phyloP scores from a whole-genome alignment of 2,329 filamentous ascomycete species.

The Cytospora chrysosperma region DNA sequence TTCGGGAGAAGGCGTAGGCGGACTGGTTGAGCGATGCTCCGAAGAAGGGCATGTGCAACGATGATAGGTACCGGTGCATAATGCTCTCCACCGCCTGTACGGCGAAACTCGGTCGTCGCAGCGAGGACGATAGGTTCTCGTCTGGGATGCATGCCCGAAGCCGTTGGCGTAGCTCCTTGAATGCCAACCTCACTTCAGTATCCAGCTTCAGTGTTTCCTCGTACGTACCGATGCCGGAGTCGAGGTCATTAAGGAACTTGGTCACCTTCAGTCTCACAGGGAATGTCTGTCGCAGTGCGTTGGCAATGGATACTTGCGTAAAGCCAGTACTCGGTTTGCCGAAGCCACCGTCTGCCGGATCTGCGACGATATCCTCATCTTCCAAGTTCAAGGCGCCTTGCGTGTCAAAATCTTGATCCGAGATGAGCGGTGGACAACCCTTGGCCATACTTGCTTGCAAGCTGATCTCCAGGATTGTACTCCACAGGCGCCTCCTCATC shows the following conservation, averaged over 20 bases:
- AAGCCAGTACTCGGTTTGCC: conserved; percentile 31
- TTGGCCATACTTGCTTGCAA: conserved; percentile 51
- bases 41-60: conserved; percentile 54
- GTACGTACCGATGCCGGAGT: conserved; percentile 40
- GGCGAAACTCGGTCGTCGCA: conserved; percentile 43
- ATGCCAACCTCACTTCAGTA: conserved; percentile 42
- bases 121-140: conserved; percentile 3
- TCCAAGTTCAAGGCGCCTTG: conserved; percentile 50
- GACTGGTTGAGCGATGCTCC: conserved; percentile 44
- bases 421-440: conserved; percentile 50
- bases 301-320: conserved; percentile 51
- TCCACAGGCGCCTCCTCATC: conserved; percentile 57
- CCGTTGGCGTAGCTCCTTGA: conserved; percentile 35
- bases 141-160: conserved; percentile 31
- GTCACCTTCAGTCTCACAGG: conserved; percentile 44
- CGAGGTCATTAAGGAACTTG: conserved; percentile 47
- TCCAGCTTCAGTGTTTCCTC: conserved; percentile 48
- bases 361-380: conserved; percentile 47
- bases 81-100: conserved; percentile 42
- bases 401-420: conserved; percentile 49
- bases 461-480: conserved; percentile 54
- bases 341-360: conserved; percentile 25
- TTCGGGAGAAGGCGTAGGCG: conserved; percentile 48
- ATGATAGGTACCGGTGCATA: conserved; percentile 48
- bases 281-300: conserved; percentile 46